A percentile compares a stretch with the other conserved stretches of the same genome.
Conservation (phyloP, 768 basidiomycete species). For the Obba rivulosa region DNA sequence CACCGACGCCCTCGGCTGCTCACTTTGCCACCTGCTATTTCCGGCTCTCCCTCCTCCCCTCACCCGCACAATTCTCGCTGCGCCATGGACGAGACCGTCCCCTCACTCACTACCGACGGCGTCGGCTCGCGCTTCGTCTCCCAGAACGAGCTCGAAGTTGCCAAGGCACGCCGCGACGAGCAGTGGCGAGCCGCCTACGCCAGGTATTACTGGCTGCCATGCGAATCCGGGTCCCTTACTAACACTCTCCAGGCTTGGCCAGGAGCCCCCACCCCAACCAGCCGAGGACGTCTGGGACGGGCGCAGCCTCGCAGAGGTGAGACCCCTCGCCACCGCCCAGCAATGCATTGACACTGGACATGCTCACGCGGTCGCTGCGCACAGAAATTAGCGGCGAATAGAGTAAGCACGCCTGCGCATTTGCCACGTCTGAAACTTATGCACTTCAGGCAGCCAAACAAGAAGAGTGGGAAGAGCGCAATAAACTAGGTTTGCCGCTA, state of each 20-base stretch:
- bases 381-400: slow-evolving; percentile 88
- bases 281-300: slow-evolving; percentile 78
- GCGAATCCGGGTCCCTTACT: slow-evolving; percentile 1
- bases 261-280: slow-evolving; percentile 76
- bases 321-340: slow-evolving; percentile 21
- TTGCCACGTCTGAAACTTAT: slow-evolving; percentile 14
- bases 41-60: slow-evolving; percentile 3
- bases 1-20: neutral
- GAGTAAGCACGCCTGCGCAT: slow-evolving; percentile 39
- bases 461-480: slow-evolving; percentile 92
- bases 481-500: slow-evolving; percentile 53
- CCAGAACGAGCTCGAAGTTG: slow-evolving; percentile 69
- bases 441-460: slow-evolving; percentile 71
- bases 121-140: slow-evolving; percentile 86
- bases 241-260: slow-evolving; percentile 54
- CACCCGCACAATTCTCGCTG: neutral
- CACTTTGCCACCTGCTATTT: neutral
- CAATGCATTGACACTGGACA: neutral
- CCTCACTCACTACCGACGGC: slow-evolving; percentile 63
- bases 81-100: slow-evolving; percentile 60
- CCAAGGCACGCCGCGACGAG: slow-evolving; percentile 67
- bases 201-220: slow-evolving; percentile 36
- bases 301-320: slow-evolving; percentile 83
- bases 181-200: slow-evolving; percentile 92
- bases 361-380: slow-evolving; percentile 5